A percentile compares a stretch with the other conserved stretches of the same genome.
These are phyloP conservation scores for Populus hybrid DNA, from an alignment of 441 rosid genomes.

Conservation along the genomic window DNA sequence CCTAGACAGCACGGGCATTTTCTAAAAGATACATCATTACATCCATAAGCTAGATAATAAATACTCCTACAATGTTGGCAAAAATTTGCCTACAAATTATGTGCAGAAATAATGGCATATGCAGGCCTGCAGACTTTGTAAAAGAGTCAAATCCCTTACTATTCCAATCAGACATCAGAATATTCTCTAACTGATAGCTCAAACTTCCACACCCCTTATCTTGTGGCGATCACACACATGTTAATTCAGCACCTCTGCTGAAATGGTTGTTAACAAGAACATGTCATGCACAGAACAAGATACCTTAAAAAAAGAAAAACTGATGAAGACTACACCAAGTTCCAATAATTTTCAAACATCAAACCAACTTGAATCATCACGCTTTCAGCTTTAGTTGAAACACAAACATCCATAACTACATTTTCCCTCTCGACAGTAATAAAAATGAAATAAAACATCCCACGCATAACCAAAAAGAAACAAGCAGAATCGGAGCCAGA, in stretches of 20 bases:
- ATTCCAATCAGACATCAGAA: neutral
- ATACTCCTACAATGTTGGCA: neutral
- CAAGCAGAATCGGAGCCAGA: neutral
- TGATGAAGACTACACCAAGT: neutral
- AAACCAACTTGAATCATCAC: neutral
- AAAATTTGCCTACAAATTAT: neutral
- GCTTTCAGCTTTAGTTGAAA: neutral
- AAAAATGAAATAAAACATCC: no score
- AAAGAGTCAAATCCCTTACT: neutral
- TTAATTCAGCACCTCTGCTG: neutral
- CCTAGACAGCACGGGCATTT: neutral
- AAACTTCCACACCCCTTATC: neutral
- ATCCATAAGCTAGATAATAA: neutral
- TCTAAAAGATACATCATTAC: neutral
- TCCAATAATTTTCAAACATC: neutral
- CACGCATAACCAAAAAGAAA: neutral
- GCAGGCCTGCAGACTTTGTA: neutral
- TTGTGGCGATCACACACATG: neutral
- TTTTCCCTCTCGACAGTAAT: neutral
- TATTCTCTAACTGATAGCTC: neutral
- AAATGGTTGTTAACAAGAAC: neutral
- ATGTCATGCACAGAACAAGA: neutral
- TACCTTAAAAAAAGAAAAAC: neutral
- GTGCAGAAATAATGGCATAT: neutral
- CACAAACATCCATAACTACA: neutral